Base-by-base conservation (phyloP, 169 alveolate species). In the Babesia ovata region DNA sequence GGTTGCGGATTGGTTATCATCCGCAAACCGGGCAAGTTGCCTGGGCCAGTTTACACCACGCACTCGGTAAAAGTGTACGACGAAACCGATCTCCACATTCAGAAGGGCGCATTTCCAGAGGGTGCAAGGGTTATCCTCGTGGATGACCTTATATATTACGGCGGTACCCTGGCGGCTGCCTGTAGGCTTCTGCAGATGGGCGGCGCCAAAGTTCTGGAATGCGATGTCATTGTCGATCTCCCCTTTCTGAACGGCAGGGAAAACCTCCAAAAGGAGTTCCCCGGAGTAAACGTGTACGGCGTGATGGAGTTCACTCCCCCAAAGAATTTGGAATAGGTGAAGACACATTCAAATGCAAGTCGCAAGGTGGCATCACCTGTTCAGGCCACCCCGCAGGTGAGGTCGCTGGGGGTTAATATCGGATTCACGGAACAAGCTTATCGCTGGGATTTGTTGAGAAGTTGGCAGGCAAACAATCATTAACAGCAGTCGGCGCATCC, bases 61-160 rank as follows among this genome's bases (percentile, higher is more conserved):
- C 49, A 36, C 53, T 60, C 26, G 26, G 11, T 0, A 3, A 11
- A 22, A 2, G 56, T 11, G 10, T 60, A 60, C 29, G 42, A 13
- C 22, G 14, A 9, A 13, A 24, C 24, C 4, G 52, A 36, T 11
- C 21, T 60, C 28, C 14, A 60, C 39, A 1, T 60, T 17, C 69
- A 60, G 53, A 13, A 36, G 53, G 69, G 21, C 22, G 69, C 69
- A 1, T 56, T 60, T 11, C 49, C 14, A 21, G 39, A n/a, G 26
- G 69, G 69, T 28, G 49, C 69, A 9, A 60, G 10, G 53, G 69
- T 60, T 10, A 53, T 60, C 22, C 14, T 60, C 4, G 69, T 60
- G 6, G 69, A 60, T 19, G 69, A 60, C 53, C 53, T 60, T 2
- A 11, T 60, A 14, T 13, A 56, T 24, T 10, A n/a, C 16, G 69